phyloP scores from a whole-genome alignment of 2,329 filamentous ascomycete genomes.

The Aspergillus sojae region DNA sequence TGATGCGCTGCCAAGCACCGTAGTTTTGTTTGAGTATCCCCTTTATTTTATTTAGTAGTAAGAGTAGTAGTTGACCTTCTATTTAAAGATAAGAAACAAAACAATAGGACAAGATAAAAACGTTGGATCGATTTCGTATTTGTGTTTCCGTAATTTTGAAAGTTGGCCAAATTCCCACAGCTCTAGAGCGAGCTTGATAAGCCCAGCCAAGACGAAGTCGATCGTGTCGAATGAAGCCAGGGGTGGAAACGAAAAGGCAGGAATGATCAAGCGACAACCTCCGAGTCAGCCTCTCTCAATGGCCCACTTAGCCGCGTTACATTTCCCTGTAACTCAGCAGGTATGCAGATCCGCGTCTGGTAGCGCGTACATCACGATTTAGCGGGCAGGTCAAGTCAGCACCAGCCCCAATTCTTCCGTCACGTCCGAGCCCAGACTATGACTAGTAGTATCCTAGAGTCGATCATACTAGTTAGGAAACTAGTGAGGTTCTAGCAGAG shows the following conservation, averaged over 20 bases:
- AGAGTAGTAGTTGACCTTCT: too few relatives aligned
- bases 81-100: too few relatives aligned
- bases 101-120: too few relatives aligned
- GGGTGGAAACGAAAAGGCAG: background rate
- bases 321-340: constrained; percentile 3
- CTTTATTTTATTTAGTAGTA: too few relatives aligned
- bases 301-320: constrained; percentile 14
- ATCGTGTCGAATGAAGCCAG: background rate
- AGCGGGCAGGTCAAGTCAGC: background rate
- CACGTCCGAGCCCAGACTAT: background rate
- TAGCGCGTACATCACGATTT: background rate
- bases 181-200: background rate
- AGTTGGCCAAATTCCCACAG: background rate
- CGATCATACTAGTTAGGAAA: background rate
- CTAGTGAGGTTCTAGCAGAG: background rate
- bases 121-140: too few relatives aligned
- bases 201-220: background rate
- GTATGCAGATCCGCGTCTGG: constrained; percentile 8
- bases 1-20: background rate
- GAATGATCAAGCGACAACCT: background rate
- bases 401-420: background rate
- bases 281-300: background rate
- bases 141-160: too few relatives aligned
- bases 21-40: background rate
- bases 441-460: background rate